These are phyloP conservation scores for Asterionellopsis glacialis DNA, from an alignment of 108 stramenopile genomes.

Conservation along the genomic window DNA sequence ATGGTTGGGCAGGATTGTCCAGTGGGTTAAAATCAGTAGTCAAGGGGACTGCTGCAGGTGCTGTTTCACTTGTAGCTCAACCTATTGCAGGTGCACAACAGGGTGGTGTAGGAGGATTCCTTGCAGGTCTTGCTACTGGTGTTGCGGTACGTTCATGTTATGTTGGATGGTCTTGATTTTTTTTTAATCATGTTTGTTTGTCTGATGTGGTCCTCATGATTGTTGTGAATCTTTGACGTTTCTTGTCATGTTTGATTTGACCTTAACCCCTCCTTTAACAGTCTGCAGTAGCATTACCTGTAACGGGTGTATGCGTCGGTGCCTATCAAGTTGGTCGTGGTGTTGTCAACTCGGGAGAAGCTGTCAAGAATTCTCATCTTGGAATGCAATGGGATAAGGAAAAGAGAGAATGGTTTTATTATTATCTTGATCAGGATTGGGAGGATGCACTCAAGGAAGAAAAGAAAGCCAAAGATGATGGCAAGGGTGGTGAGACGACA, in stretches of 20 bases:
- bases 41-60: conserved; percentile 79
- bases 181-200: neutral
- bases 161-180: neutral
- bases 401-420: conserved; percentile 71
- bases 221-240: neutral
- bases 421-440: conserved; percentile 63
- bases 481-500: neutral
- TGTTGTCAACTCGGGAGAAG: conserved; percentile 72
- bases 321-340: conserved; percentile 77
- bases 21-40: conserved; percentile 71
- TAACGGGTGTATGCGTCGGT: conserved; percentile 82
- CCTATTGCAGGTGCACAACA: conserved; percentile 86
- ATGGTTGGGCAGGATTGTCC: conserved; percentile 79
- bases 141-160: conserved; percentile 39
- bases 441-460: conserved; percentile 47
- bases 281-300: conserved; percentile 72
- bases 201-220: neutral
- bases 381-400: conserved; percentile 87
- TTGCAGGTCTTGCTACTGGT: conserved; percentile 74
- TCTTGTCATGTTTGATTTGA: no score
- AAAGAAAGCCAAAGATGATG: conserved; percentile 14
- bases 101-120: conserved; percentile 69
- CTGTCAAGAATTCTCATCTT: conserved; percentile 43
- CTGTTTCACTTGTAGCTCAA: conserved; percentile 71
- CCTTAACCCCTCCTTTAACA: no score